phyloP scores from a whole-genome alignment of 345 rosid species.

The Tarenaya hassleriana region DNA sequence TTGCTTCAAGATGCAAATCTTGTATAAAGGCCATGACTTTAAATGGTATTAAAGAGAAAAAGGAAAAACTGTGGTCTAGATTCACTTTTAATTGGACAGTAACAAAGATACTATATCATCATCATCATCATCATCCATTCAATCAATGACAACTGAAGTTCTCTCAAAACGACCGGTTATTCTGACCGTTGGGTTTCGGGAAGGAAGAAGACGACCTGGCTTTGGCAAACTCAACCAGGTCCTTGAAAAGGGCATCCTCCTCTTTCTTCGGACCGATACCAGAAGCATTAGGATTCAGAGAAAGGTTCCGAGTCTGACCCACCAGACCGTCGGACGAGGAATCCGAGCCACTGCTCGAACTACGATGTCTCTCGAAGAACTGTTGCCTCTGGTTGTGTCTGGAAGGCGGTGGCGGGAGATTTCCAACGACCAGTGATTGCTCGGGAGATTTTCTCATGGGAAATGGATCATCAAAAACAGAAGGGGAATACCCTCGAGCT shows the following conservation, averaged over 20 bases:
- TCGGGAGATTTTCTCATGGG: constrained; percentile 24
- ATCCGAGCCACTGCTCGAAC: constrained; percentile 44
- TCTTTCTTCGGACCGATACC: constrained; percentile 29
- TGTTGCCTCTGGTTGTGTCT: constrained; percentile 69
- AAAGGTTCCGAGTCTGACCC: constrained; percentile 58
- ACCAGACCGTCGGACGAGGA: constrained; percentile 52
- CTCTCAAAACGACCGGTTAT: constrained; percentile 57
- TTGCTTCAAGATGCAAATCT: too few relatives aligned
- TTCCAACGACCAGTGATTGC: too few relatives aligned
- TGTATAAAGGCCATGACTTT: too few relatives aligned
- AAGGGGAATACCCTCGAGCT: too few relatives aligned
- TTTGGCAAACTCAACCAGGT: constrained; percentile 81
- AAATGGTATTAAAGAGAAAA: too few relatives aligned
- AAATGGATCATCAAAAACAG: constrained; percentile 26
- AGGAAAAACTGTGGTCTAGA: too few relatives aligned
- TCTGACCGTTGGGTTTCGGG: constrained; percentile 41
- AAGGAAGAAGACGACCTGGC: constrained; percentile 69
- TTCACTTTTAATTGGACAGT: too few relatives aligned
- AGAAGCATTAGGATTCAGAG: constrained; percentile 44
- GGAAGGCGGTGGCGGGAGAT: constrained; percentile 75
- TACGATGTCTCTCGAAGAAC: constrained; percentile 38
- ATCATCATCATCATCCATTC: too few relatives aligned
- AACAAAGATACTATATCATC: too few relatives aligned
- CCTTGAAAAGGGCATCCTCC: constrained; percentile 87
- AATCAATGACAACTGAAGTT: constrained; percentile 11